Evolutionary conservation across 345 rosid species (phyloP).

Genomic region (Anastatica hierochuntica): DNA sequence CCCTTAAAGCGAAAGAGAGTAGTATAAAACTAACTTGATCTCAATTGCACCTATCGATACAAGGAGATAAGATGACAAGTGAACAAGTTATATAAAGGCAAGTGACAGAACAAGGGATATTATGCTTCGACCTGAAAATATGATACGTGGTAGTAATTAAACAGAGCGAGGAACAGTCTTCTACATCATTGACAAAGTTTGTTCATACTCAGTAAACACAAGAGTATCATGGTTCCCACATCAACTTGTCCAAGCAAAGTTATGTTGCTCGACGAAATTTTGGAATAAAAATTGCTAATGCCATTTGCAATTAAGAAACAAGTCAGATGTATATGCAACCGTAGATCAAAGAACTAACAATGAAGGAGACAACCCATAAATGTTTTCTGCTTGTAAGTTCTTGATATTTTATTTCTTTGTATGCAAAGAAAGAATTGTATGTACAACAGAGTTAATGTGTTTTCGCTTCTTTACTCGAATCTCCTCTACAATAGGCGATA

Average conservation of each 20-base stretch:
- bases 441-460: slow-evolving; percentile 18
- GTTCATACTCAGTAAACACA: background rate
- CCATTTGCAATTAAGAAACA: no score
- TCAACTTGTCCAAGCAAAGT: no score
- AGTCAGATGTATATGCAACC: no score
- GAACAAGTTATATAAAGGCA: background rate
- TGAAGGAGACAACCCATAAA: no score
- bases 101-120: background rate
- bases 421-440: slow-evolving; percentile 20
- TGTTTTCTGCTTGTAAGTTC: slow-evolving; percentile 9
- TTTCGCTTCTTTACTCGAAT: slow-evolving; percentile 18
- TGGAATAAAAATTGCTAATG: no score
- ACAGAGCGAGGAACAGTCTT: background rate
- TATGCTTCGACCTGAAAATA: no score
- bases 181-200: no score
- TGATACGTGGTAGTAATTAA: slow-evolving; percentile 9
- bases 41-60: slow-evolving; percentile 21
- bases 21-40: slow-evolving; percentile 18
- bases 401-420: slow-evolving; percentile 18
- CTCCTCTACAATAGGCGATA: slow-evolving; percentile 21
- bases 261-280: no score
- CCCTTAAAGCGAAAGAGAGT: no score
- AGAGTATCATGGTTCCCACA: background rate
- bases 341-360: background rate
- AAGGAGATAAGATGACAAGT: slow-evolving; percentile 15